These are phyloP conservation scores for Escovopsis sp. DNA, from an alignment of 2,329 filamentous ascomycete species.

Conservation along the genomic window DNA sequence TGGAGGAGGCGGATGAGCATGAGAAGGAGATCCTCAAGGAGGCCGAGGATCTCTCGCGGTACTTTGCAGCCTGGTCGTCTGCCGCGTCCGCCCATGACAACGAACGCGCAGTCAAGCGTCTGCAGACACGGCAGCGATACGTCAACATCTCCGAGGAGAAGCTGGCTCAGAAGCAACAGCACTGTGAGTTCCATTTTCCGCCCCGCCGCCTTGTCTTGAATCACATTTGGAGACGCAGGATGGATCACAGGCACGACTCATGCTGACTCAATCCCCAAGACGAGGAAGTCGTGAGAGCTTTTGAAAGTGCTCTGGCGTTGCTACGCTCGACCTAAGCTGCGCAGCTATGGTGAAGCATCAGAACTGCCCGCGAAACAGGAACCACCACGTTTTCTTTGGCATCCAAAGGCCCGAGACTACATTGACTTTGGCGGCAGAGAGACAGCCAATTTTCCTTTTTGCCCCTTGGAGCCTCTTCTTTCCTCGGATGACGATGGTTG, in stretches of 20 bases:
- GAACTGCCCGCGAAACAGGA: too few species aligned
- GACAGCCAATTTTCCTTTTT: too few species aligned
- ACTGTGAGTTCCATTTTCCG: constrained; percentile 43
- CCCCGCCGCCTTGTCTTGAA: too few species aligned
- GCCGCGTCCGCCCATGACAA: constrained; percentile 59
- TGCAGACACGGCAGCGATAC: constrained; percentile 64
- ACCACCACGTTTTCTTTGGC: too few species aligned
- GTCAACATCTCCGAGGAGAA: constrained; percentile 59
- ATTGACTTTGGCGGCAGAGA: too few species aligned
- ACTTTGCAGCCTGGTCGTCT: constrained; percentile 66
- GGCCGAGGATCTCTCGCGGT: constrained; percentile 55
- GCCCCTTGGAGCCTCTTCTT: too few species aligned
- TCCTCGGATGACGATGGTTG: too few species aligned
- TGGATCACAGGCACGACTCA: neutral
- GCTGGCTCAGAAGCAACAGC: constrained; percentile 59
- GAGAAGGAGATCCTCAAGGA: constrained; percentile 54
- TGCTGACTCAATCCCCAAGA: constrained; percentile 13
- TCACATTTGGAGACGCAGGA: neutral
- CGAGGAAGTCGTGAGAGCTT: constrained; percentile 44
- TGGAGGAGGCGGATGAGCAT: constrained; percentile 44
- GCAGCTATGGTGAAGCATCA: too few species aligned
- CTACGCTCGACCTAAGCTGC: constrained; percentile 21
- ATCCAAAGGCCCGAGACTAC: too few species aligned
- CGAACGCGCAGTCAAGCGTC: constrained; percentile 59
- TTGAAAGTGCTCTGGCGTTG: constrained; percentile 45